Base-by-base conservation (phyloP, 73 alveolate genomes). In the Paramecium biaurelia region DNA sequence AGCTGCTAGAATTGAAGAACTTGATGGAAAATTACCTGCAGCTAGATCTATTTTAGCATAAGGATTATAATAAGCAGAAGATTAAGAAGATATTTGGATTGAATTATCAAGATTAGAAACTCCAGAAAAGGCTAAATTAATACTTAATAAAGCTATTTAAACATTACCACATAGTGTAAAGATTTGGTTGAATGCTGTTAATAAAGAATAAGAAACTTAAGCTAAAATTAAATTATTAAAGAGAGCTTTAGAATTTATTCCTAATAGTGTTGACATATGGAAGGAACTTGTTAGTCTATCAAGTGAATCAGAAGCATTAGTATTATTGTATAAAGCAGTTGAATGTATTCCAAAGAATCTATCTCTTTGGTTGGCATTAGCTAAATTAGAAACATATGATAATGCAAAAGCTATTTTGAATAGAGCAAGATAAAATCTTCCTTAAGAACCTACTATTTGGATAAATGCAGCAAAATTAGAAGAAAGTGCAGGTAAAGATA, bases 21-120 rank as follows among this genome's bases (percentile, higher is more conserved):
- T 94, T 63, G 99, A 97, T 95, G 98, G 99, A 14, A 96, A 98
- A 41, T 59, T 96, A 35, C 67, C 95, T 38, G 97, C 95, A 26
- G 99, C 99, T 24, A 95, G 98, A 76, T 95, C 96, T 72, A 92
- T 98, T 12, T 92, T 98, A 35, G 92, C 96, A 1, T 85, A 98
- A 57, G 99, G 98, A 14, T 94, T 98, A 15, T 88, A 92, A 72
- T 76, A 94, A 43, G 96, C 97, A 53, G 98, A 98, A 57, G 92
- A 96, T 57, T 95, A 94, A 70, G 99, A 98, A 86, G 99, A 98
- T 93, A 89, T 98, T 42, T 98, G 99, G 99, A 92, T 96, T 45
- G 99, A 98, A 86, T 97, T 98, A 76, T 96, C 99, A 26, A 93
- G 98, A 82, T 94, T 98, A 28, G 94, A 95, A 37, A 97, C 99